Percentiles rank a stretch among this genome's conserved stretches.
Evolutionary conservation across 306 rosid genomes (phyloP).

Genomic region (Pueraria montana): DNA sequence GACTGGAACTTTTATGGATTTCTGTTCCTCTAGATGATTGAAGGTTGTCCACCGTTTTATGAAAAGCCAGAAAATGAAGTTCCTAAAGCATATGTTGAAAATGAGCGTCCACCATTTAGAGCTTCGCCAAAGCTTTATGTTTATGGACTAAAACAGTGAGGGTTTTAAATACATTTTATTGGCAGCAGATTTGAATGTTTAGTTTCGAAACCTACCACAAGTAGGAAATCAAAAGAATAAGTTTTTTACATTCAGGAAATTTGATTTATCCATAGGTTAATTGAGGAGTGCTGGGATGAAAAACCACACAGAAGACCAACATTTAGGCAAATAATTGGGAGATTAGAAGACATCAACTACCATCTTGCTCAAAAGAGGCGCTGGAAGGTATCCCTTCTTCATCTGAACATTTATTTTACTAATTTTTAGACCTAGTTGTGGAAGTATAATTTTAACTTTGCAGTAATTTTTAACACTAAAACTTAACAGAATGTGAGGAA

Average conservation of each 20-base stretch:
- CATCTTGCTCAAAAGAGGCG: slow-evolving; percentile 46
- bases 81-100: slow-evolving; percentile 60
- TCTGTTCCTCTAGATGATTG: slow-evolving; percentile 62
- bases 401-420: slow-evolving; percentile 1
- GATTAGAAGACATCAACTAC: slow-evolving; percentile 51
- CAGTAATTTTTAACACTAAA: not conserved
- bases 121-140: slow-evolving; percentile 57
- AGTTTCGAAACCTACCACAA: slow-evolving; percentile 33
- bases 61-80: slow-evolving; percentile 60
- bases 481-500: not conserved
- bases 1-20: slow-evolving; percentile 37
- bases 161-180: slow-evolving; percentile 15
- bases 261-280: slow-evolving; percentile 50
- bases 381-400: slow-evolving; percentile 56
- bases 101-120: slow-evolving; percentile 61
- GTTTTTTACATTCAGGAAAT: slow-evolving; percentile 18
- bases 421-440: slow-evolving; percentile 2
- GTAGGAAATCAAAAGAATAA: not conserved
- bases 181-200: slow-evolving; percentile 36
- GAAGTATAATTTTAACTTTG: slow-evolving; percentile 10
- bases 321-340: slow-evolving; percentile 55
- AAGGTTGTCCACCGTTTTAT: slow-evolving; percentile 63
- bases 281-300: slow-evolving; percentile 64
- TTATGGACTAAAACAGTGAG: slow-evolving; percentile 65
- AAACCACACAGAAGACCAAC: slow-evolving; percentile 60